Conservation (phyloP, 2,329 filamentous ascomycete species). For the Penicillium sp. region DNA sequence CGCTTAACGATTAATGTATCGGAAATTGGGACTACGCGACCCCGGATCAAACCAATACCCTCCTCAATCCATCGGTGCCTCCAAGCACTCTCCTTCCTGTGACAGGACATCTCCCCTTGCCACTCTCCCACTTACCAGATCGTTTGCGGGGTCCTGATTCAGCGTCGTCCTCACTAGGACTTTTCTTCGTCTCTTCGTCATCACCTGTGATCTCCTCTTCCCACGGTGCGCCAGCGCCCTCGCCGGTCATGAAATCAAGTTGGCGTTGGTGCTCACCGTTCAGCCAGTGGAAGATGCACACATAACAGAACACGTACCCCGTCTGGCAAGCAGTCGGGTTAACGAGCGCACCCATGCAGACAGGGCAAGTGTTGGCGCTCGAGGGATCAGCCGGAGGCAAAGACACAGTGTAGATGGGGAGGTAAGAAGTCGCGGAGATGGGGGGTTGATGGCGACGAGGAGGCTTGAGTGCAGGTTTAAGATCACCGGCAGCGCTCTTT, state of each 20-base stretch:
- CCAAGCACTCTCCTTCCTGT: conserved; percentile 87
- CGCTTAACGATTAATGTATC: not conserved
- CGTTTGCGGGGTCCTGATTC: conserved; percentile 33
- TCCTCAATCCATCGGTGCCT: conserved; percentile 81
- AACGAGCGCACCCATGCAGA: conserved; percentile 75
- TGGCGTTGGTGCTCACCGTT: conserved; percentile 81
- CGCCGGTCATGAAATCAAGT: conserved; percentile 77
- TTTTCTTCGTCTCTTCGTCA: conserved; percentile 45
- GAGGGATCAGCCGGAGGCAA: conserved; percentile 61
- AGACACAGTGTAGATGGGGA: conserved; percentile 82
- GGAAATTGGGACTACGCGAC: not conserved
- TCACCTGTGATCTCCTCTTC: conserved; percentile 49
- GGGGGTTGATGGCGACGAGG: conserved; percentile 56
- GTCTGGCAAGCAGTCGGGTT: conserved; percentile 93
- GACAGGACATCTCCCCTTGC: conserved; percentile 78
- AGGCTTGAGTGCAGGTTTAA: conserved; percentile 37
- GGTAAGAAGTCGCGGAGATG: conserved; percentile 70
- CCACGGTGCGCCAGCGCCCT: conserved; percentile 56
- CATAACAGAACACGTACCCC: conserved; percentile 93
- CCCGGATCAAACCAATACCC: conserved; percentile 73
- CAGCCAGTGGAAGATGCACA: conserved; percentile 92
- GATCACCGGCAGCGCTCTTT: conserved; percentile 22
- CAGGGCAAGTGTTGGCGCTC: conserved; percentile 68
- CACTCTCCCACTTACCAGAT: conserved; percentile 73
- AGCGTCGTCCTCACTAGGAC: conserved; percentile 22